Evolutionary conservation across 176 grass and related monocot genomes (phyloP).

Genomic region (Thinopyrum elongatum): DNA sequence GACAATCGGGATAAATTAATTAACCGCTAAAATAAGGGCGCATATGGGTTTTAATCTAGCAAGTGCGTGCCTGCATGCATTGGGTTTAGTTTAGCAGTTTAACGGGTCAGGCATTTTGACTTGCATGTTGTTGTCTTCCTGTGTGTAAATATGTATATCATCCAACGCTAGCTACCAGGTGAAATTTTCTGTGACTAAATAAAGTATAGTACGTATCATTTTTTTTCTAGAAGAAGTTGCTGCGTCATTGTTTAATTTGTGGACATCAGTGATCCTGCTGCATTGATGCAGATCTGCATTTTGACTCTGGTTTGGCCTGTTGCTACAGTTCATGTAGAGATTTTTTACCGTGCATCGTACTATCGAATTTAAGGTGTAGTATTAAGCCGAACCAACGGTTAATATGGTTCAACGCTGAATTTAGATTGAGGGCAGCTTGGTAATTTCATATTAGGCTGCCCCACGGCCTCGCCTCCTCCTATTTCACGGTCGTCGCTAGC

Average conservation of each 20-base stretch:
- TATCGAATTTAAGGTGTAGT: too few species aligned
- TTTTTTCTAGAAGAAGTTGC: not conserved
- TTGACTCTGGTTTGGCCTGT: conserved; percentile 45
- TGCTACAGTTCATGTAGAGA: conserved; percentile 4
- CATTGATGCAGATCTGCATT: conserved; percentile 29
- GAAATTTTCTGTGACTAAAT: too few species aligned
- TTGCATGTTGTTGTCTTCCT: not conserved
- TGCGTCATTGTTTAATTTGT: not conserved
- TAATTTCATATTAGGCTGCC: too few species aligned
- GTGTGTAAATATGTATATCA: not conserved
- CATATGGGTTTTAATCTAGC: too few species aligned
- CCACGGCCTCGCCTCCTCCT: too few species aligned
- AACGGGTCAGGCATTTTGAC: not conserved
- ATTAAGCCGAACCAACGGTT: too few species aligned
- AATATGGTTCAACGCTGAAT: too few species aligned
- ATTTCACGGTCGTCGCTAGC: too few species aligned
- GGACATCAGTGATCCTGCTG: not conserved
- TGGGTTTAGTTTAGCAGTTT: conserved; percentile 20
- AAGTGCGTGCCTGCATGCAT: too few species aligned
- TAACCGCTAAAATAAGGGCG: too few species aligned
- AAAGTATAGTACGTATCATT: not conserved
- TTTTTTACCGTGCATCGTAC: too few species aligned
- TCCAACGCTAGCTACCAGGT: not conserved
- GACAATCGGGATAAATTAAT: not conserved
- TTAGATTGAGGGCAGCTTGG: too few species aligned